Base-by-base conservation (phyloP, 768 basidiomycete genomes). In the Tephrocybe sp. region DNA sequence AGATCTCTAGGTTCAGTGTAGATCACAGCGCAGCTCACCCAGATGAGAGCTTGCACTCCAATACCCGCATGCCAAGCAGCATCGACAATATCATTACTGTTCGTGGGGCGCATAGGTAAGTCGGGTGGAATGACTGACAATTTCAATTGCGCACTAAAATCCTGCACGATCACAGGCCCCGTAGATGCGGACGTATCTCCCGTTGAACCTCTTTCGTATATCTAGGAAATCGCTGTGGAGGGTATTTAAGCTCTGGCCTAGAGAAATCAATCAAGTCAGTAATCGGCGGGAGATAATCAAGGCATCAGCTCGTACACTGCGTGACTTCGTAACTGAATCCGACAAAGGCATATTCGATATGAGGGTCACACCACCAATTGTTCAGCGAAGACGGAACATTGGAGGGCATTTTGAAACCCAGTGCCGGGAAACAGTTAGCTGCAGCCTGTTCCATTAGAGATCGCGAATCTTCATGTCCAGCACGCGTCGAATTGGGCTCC, bases 241-340 rank as follows among this genome's bases (percentile, higher is more conserved):
- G 53, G 75, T 68, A 10, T 63, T 60, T 5, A 68, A 49, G 58
- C 78, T 83, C 65, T 86, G 86, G 55, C 87, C 86, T 88, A 37
- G 40, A 34, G 18, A 54, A 40, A 30, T 36, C 9, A 30, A n/a
- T n/a, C n/a, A n/a, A n/a, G n/a, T n/a, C n/a, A n/a, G n/a, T n/a
- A n/a, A n/a, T n/a, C n/a, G n/a, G n/a, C n/a, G n/a, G n/a, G n/a
- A n/a, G n/a, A n/a, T n/a, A n/a, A n/a, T n/a, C 34, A 36, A 36
- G 37, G 2, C 18, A 17, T 37, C 23, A 24, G 45, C 15, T 64
- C 80, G 43, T 57, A 85, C 86, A 88, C 7, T 69, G 74, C 33
- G 82, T 78, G 23, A 90, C 74, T 58, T 86, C 86, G 57, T 90
- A 90, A 62, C 85, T 85, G 65, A 90, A 85, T 1, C 86, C 88